phyloP scores from a whole-genome alignment of 202 grass and related monocot species.

The Musa balbisiana region DNA sequence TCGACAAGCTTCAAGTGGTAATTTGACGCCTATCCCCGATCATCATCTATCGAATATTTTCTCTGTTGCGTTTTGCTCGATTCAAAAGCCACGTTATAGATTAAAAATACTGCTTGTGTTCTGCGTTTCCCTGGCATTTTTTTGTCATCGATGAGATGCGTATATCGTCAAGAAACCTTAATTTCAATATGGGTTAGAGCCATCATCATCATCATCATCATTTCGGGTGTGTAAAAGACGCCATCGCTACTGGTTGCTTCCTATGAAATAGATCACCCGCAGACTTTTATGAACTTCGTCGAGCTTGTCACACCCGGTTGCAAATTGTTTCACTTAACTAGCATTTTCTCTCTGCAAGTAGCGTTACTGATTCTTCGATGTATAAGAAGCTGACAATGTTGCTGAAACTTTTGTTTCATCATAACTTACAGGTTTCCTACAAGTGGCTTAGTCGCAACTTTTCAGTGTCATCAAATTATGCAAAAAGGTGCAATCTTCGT shows the following conservation, averaged over 20 bases:
- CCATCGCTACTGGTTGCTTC: too few species aligned
- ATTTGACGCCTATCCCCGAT: background rate
- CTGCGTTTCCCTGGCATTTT: background rate
- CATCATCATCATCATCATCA: too few species aligned
- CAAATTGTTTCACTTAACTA: background rate
- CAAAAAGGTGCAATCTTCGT: constrained; percentile 49
- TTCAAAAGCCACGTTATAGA: background rate
- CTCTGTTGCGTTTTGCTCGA: background rate
- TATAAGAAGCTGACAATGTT: background rate
- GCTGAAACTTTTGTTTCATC: background rate
- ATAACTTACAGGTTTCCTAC: constrained; percentile 67
- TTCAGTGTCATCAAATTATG: constrained; percentile 79
- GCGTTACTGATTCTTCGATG: background rate
- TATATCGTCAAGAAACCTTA: too few species aligned
- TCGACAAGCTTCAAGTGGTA: constrained; percentile 70
- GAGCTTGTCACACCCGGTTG: background rate
- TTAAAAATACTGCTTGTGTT: background rate
- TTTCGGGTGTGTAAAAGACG: too few species aligned
- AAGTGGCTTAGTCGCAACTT: constrained; percentile 98
- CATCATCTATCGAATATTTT: background rate
- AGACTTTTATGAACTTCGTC: too few species aligned
- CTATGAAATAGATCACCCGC: too few species aligned
- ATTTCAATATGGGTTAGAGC: too few species aligned
- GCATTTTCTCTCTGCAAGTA: background rate
- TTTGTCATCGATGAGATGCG: too few species aligned